phyloP scores from a whole-genome alignment of 148 eudicot genomes.

The Persicaria maculosa region DNA sequence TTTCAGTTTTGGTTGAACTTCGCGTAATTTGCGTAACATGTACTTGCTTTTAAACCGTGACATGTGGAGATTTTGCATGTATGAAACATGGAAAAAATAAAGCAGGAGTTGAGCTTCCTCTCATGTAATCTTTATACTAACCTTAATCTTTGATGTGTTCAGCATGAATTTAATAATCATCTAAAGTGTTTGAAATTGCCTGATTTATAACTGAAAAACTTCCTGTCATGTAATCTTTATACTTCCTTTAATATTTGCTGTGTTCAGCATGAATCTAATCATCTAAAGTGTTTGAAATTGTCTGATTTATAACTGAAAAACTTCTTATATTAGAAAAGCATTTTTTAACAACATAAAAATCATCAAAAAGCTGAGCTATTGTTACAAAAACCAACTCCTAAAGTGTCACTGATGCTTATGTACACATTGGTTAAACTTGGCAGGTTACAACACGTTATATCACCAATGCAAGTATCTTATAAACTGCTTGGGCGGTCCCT shows the following conservation, averaged over 20 bases:
- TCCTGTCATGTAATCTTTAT: neutral
- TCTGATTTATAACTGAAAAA: neutral
- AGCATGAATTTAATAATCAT: neutral
- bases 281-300: neutral
- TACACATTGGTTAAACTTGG: neutral
- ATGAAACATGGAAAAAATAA: slow-evolving; percentile 13
- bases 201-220: neutral
- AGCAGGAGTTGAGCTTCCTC: neutral
- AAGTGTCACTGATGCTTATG: neutral
- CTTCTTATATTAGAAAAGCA: neutral
- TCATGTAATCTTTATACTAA: neutral
- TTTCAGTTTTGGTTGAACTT: slow-evolving; percentile 1
- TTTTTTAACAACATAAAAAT: neutral
- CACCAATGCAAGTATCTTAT: neutral
- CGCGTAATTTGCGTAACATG: slow-evolving; percentile 7
- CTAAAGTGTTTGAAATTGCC: neutral
- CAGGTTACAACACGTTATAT: neutral
- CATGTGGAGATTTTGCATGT: slow-evolving; percentile 9
- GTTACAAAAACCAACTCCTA: neutral
- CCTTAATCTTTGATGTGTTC: neutral
- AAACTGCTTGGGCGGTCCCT: neutral
- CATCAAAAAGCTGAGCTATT: neutral
- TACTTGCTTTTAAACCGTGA: neutral
- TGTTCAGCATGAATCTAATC: neutral
- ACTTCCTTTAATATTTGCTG: neutral